A percentile compares a stretch with the other conserved stretches of the same genome.
Evolutionary conservation across 345 rosid species (phyloP).

Genomic region (Schrenkiella parvula): DNA sequence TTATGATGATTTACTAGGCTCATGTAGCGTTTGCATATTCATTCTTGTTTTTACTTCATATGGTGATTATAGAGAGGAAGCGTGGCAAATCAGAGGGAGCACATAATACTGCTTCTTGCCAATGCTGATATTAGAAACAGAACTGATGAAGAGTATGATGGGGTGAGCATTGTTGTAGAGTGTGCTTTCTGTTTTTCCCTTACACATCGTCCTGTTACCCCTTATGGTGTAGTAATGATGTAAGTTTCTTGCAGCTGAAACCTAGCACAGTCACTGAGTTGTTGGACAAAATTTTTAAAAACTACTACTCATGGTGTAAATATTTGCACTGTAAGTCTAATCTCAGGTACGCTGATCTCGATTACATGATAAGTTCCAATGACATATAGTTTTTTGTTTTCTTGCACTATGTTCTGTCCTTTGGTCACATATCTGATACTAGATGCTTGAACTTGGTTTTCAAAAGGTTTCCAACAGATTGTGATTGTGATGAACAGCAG

Average conservation of each 20-base stretch:
- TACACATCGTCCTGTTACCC: neutral
- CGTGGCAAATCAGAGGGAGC: constrained; percentile 98
- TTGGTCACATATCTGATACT: constrained; percentile 16
- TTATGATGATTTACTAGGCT: neutral
- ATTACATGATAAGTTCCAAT: constrained; percentile 12
- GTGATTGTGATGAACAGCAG: constrained; percentile 44
- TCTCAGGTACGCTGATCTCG: constrained; percentile 44
- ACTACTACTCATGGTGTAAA: constrained; percentile 84
- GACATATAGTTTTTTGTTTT: neutral
- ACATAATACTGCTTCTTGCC: constrained; percentile 80
- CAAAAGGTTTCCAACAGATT: constrained; percentile 45
- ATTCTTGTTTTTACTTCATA: constrained; percentile 7
- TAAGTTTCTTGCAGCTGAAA: constrained; percentile 58
- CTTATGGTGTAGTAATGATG: constrained; percentile 21
- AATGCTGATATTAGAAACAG: constrained; percentile 69
- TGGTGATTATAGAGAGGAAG: constrained; percentile 75
- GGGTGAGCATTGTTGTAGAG: constrained; percentile 36
- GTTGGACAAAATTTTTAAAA: constrained; percentile 65
- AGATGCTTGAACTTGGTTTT: constrained; percentile 24
- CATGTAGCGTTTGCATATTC: neutral
- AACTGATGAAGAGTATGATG: constrained; percentile 33
- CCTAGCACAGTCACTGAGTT: constrained; percentile 41
- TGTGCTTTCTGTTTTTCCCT: neutral
- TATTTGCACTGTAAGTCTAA: constrained; percentile 48
- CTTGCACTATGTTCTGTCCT: neutral